Evolutionary conservation across 2,329 filamentous ascomycete genomes (phyloP), one percentile per base, ranked within the genome.

Genomic region (Beauveria rudraprayagi): DNA sequence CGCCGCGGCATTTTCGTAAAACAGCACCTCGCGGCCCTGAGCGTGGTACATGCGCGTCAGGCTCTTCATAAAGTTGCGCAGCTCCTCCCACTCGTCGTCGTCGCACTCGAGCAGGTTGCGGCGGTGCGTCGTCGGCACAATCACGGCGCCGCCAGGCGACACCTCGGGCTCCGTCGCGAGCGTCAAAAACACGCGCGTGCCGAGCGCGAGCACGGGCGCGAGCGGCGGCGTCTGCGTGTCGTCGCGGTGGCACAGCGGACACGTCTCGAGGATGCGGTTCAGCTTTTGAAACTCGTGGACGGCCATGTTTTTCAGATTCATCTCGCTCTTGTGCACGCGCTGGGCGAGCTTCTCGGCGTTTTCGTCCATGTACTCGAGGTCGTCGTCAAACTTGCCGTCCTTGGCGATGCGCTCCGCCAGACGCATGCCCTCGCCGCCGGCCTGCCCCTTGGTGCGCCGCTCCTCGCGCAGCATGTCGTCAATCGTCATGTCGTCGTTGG

Each of bases 71-170:
- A 99, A 99, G 73, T 99, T 99, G 67, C 94, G 89, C 6, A 99
- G 88, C 75, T 99, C 94, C 71, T 99, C 94, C 95, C 95, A 99
- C 72, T 99, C 94, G 70, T 99, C 94, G 70, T 99, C 93, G 73
- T 97, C 93, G 73, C 94, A 99, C 73, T 97, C 93, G n/a, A 99
- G 79, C 0, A 99, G 84, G 72, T 97, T 99, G 26, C 81, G 86
- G 57, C 88, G 87, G 72, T 99, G 94, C 67, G 92, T 85, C 24
- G 94, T 85, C 6, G 94, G 94, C 3, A 92, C 91, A 64, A 99
- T 94, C 61, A 94, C 87, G 7, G 92, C 90, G 54, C 92, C 89
- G 51, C 91, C 91, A 55, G 90, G 82, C 66, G 84, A 89, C 48
- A 99, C 78, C 70, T 97, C 93, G 0, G 94, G 95, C 67, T 93